Conservation (phyloP, 495 filamentous ascomycete species). For the Bacidia rubella region DNA sequence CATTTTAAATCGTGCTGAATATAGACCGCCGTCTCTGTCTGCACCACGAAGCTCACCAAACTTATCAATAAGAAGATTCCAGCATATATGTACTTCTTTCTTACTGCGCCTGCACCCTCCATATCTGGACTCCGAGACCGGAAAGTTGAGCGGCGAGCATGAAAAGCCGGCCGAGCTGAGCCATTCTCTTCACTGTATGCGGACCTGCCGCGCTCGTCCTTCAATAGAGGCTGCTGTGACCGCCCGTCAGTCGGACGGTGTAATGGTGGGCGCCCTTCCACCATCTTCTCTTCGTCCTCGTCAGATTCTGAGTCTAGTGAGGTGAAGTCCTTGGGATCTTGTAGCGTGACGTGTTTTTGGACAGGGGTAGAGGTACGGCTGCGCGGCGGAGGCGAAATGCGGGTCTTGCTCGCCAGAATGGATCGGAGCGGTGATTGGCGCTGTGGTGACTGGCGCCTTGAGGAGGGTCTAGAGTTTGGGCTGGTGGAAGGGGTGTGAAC, state of each 20-base stretch:
- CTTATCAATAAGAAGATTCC: constrained; percentile 68
- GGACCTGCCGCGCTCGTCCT: constrained; percentile 38
- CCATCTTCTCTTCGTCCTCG: constrained; percentile 31
- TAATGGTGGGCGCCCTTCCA: constrained; percentile 30
- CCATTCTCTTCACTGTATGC: constrained; percentile 23
- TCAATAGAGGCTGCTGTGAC: constrained; percentile 38
- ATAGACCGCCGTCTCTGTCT: constrained; percentile 90
- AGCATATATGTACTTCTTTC: constrained; percentile 74
- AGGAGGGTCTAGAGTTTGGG: constrained; percentile 10
- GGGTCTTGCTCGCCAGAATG: constrained; percentile 4
- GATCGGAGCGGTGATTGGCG: constrained; percentile 14
- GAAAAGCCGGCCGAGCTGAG: constrained; percentile 23
- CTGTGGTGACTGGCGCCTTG: constrained; percentile 16
- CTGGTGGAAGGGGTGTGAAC: constrained; percentile 18
- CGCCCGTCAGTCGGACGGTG: constrained; percentile 38
- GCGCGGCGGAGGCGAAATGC: constrained; percentile 10
- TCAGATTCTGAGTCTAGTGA: constrained; percentile 8
- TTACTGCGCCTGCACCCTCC: constrained; percentile 44
- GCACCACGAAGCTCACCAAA: constrained; percentile 68
- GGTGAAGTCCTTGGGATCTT: constrained; percentile 7
- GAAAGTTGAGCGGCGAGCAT: constrained; percentile 40
- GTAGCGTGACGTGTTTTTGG: constrained; percentile 1
- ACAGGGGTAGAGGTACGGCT: background rate
- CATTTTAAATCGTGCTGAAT: constrained; percentile 79
- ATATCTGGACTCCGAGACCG: constrained; percentile 48